Evolutionary conservation across 768 basidiomycete species (phyloP).

Genomic region (Trichaptum fuscoviolaceum): DNA sequence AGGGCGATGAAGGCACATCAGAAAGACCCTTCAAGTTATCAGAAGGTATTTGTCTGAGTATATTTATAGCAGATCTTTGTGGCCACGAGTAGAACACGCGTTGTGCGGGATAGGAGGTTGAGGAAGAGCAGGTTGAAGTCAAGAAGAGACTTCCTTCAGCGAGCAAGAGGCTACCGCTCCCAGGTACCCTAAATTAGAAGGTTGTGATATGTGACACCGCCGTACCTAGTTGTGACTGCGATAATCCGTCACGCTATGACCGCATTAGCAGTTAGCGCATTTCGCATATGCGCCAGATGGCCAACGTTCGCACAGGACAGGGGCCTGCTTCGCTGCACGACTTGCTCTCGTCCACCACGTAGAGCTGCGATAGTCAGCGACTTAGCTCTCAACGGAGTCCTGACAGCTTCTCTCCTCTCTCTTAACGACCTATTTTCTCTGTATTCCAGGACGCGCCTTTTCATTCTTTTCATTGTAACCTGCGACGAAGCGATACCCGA

Average conservation of each 20-base stretch:
- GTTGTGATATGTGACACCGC: not conserved
- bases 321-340: not conserved
- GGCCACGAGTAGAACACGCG: not conserved
- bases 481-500: constrained; percentile 1
- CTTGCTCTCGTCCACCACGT: not conserved
- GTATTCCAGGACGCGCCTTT: not conserved
- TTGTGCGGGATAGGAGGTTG: not conserved
- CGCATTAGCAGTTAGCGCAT: not conserved
- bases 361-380: not conserved
- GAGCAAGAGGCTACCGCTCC: not conserved
- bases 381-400: not conserved
- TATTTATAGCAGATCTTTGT: not conserved
- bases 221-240: not conserved
- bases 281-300: not conserved
- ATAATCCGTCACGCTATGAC: not conserved
- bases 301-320: not conserved
- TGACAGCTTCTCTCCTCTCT: not conserved
- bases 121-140: not conserved
- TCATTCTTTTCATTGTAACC: not conserved
- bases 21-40: not conserved
- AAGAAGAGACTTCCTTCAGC: not conserved
- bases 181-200: not conserved
- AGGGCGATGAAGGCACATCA: not conserved
- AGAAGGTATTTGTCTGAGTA: not conserved
- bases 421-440: not conserved